Percentiles rank a stretch among this genome's conserved stretches.
These are phyloP conservation scores for Salvia splendens DNA, from an alignment of 257 asterid genomes.

Conservation along the genomic window DNA sequence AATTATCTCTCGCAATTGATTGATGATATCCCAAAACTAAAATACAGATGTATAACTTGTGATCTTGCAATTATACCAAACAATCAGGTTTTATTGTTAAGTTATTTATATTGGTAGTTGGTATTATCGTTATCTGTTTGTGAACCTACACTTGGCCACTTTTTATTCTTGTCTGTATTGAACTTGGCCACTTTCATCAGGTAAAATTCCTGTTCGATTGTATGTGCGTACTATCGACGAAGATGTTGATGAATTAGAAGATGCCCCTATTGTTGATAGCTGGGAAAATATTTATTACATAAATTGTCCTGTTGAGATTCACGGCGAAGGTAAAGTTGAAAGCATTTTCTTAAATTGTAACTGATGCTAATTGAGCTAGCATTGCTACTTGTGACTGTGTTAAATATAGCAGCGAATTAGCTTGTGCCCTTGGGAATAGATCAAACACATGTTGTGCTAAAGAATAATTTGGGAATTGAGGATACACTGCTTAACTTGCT, in stretches of 20 bases:
- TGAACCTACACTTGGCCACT: conserved; percentile 1
- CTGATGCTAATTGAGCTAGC: conserved; percentile 11
- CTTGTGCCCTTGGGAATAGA: background rate
- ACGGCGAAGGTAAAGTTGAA: conserved; percentile 57
- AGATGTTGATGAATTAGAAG: conserved; percentile 71
- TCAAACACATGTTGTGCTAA: conserved; percentile 6
- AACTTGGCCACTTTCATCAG: conserved; percentile 47
- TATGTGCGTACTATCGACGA: conserved; percentile 58
- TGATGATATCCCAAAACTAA: background rate
- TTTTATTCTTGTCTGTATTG: conserved; percentile 20
- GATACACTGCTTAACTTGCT: background rate
- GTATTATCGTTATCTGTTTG: conserved; percentile 7
- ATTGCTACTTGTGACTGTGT: background rate
- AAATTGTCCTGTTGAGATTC: conserved; percentile 78
- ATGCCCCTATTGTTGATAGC: conserved; percentile 56
- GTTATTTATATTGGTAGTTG: conserved; percentile 17
- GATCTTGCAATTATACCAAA: conserved; percentile 1
- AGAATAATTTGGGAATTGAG: background rate
- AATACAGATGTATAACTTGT: background rate
- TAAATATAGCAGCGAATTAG: background rate
- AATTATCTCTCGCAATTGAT: background rate
- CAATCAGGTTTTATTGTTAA: background rate
- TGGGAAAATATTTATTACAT: conserved; percentile 89
- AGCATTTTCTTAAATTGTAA: conserved; percentile 9
- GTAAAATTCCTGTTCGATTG: conserved; percentile 86